Conservation (phyloP, 2,329 filamentous ascomycete species). For the Graphilbum sp. region DNA sequence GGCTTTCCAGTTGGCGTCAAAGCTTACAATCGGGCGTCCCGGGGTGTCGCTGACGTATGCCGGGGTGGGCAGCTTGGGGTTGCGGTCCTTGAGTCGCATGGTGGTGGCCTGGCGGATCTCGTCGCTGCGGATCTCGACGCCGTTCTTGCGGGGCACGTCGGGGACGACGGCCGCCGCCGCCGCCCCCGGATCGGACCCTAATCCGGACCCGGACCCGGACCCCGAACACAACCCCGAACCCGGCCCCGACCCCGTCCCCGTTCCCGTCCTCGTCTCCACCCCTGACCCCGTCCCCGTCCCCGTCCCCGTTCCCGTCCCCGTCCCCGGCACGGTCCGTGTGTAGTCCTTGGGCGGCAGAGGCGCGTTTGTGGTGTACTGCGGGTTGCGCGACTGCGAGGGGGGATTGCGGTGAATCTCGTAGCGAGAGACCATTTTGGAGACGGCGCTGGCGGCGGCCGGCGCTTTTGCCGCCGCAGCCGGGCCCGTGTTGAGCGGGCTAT, state of each 20-base stretch:
- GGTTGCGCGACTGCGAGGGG: conserved; percentile 66
- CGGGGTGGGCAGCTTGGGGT: conserved; percentile 71
- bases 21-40: conserved; percentile 92
- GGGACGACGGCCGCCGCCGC: not conserved
- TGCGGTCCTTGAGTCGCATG: conserved; percentile 75
- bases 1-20: conserved; percentile 69
- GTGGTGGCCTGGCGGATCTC: conserved; percentile 85
- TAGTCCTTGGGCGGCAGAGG: conserved; percentile 8
- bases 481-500: conserved; percentile 45
- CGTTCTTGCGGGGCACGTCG: conserved; percentile 50
- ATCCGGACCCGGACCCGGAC: no score
- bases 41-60: conserved; percentile 81
- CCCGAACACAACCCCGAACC: no score
- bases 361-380: conserved; percentile 58
- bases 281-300: no score
- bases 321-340: no score
- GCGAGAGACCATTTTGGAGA: conserved; percentile 23
- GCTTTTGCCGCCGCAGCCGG: no score
- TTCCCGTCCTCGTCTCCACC: no score
- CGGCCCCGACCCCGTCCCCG: no score
- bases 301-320: no score
- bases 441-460: not conserved
- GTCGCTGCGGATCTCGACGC: conserved; percentile 67
- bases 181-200: no score
- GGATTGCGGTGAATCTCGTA: conserved; percentile 67